Evolutionary conservation across 1,139 yeast species (phyloP).

Genomic region (Candida sanyaensis): DNA sequence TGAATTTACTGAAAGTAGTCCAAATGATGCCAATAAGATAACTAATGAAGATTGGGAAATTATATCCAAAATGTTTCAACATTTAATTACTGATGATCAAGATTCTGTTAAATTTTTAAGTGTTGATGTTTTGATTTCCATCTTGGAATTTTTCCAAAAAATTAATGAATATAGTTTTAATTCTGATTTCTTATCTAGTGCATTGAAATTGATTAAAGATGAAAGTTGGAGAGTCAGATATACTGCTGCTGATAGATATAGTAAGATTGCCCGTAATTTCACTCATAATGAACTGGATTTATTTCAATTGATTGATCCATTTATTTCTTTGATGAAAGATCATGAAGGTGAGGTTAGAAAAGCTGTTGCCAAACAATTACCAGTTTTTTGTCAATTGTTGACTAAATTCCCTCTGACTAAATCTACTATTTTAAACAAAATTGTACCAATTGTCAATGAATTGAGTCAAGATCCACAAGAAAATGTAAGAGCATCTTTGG

Average conservation of each 20-base stretch:
- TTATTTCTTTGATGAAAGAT: conserved; percentile 80
- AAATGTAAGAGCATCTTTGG: conserved; percentile 89
- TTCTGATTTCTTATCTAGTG: conserved; percentile 57
- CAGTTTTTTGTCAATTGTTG: conserved; percentile 68
- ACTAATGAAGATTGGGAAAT: conserved; percentile 66
- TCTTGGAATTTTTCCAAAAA: conserved; percentile 61
- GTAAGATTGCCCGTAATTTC: conserved; percentile 69
- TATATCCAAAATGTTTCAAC: conserved; percentile 79
- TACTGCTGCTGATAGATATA: conserved; percentile 93
- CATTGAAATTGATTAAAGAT: conserved; percentile 72
- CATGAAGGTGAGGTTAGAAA: conserved; percentile 96
- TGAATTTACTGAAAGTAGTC: conserved; percentile 25
- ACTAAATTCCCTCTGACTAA: conserved; percentile 44
- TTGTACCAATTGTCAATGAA: conserved; percentile 82
- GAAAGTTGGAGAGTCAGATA: conserved; percentile 98
- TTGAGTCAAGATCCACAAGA: conserved; percentile 91
- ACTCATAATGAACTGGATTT: conserved; percentile 52
- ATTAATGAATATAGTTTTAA: conserved; percentile 60
- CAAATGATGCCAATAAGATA: conserved; percentile 27
- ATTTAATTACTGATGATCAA: conserved; percentile 82
- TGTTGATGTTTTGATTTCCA: conserved; percentile 81
- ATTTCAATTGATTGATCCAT: conserved; percentile 63
- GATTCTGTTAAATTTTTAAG: conserved; percentile 93
- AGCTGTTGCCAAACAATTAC: conserved; percentile 89
- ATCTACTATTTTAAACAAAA: conserved; percentile 62